Percentiles rank a stretch among this genome's conserved stretches.
These are phyloP conservation scores for Ehretia macrophylla DNA, from an alignment of 257 asterid genomes.

Conservation along the genomic window DNA sequence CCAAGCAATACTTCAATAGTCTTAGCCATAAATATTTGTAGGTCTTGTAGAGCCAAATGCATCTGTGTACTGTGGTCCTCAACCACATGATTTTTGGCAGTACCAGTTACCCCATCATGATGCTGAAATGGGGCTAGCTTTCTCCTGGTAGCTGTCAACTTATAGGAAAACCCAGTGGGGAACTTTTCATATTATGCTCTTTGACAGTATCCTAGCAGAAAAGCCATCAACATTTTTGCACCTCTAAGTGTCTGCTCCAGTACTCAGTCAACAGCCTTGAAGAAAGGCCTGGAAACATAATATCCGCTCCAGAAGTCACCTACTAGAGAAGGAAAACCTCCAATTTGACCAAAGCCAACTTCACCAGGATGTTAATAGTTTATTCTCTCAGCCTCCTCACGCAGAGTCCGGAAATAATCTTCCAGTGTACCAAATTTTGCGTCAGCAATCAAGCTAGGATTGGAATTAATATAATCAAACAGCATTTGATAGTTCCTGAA, in stretches of 20 bases:
- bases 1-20: conserved; percentile 82
- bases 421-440: conserved; percentile 93
- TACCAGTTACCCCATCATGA: conserved; percentile 98
- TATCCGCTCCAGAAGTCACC: conserved; percentile 99
- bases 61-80: conserved; percentile 86
- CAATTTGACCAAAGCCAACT: conserved; percentile 78
- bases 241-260: conserved; percentile 94
- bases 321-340: conserved; percentile 88
- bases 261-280: conserved; percentile 95
- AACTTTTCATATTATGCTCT: conserved; percentile 79
- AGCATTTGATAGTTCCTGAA: conserved; percentile 86
- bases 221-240: conserved; percentile 92
- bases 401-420: conserved; percentile 75
- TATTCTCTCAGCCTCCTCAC: conserved; percentile 80
- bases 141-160: conserved; percentile 83
- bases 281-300: conserved; percentile 96
- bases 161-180: conserved; percentile 79
- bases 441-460: conserved; percentile 83
- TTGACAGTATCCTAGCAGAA: conserved; percentile 81
- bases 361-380: conserved; percentile 69
- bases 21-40: conserved; percentile 86
- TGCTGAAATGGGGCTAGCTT: conserved; percentile 93
- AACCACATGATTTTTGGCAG: conserved; percentile 93
- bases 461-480: conserved; percentile 86
- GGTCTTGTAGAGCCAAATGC: conserved; percentile 84